Base-by-base conservation (phyloP, 2,329 filamentous ascomycete genomes). In the Clonostachys rhizophaga region DNA sequence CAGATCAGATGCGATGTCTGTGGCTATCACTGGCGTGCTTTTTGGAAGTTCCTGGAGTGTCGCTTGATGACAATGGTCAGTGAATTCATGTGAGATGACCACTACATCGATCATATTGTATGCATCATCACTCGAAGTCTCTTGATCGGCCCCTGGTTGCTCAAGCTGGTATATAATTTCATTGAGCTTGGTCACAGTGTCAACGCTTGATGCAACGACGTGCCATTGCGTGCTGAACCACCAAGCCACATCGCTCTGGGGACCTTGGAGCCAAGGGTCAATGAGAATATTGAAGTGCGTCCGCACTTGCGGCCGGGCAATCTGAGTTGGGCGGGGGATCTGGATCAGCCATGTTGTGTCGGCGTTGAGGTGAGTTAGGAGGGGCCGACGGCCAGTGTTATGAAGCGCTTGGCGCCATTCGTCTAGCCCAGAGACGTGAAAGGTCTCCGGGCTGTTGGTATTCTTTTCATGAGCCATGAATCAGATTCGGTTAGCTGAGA, bases 221-320 rank as follows among this genome's bases (percentile, higher is more conserved):
- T 87, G 83, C 71, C 75, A 83, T 60, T 87, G 83, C 54, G 79
- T 79, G 44, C 75, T 81, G 60, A 87, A 86, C 78, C 82, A 86
- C 41, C 66, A 64, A 3, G 79, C 79, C 10, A 85, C 76, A 58
- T 87, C 83, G 48, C 70, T 77, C 61, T 87, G 83, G 0, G 76
- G 71, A 4, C 83, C 83, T 14, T 70, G 64, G 3, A 87, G 69
- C 83, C 83, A 87, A 0, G 83, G 83, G 56, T 86, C 83, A 40
- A 87, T 71, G 17, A 87, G 63, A 44, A 87, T 70, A 56, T 86
- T 86, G 68, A 77, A 86, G 54, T 78, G 83, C 16, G 68, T 65
- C 16, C 75, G 72, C 7, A 65, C 64, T n/a, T 63, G 64, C 39
- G 70, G 68, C 17, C 36, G 14, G 43, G 62, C 67, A 4, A 65